These are phyloP conservation scores for Sordaria brevicollis DNA, from an alignment of 495 filamentous ascomycete genomes.

Conservation along the genomic window DNA sequence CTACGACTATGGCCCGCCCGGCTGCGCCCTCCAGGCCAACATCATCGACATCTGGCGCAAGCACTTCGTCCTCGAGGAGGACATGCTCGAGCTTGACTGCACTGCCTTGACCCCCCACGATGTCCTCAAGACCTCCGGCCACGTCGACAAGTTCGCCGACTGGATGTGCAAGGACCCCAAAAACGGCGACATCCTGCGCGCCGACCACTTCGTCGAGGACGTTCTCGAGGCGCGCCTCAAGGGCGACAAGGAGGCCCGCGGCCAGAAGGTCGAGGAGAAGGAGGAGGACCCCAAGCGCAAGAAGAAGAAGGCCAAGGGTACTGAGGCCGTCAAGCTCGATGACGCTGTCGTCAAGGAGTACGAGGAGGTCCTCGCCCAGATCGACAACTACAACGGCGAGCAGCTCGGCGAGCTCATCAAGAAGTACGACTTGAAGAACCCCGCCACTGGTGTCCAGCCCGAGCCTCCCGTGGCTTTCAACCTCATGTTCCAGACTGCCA, in stretches of 20 bases:
- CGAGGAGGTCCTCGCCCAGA: conserved; percentile 60
- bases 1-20: conserved; percentile 78
- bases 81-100: conserved; percentile 86
- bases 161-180: conserved; percentile 99
- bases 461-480: conserved; percentile 61
- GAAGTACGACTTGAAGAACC: conserved; percentile 62
- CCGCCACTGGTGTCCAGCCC: conserved; percentile 47
- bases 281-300: conserved; percentile 38
- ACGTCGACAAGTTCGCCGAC: conserved; percentile 96
- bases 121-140: conserved; percentile 90
- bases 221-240: conserved; percentile 76
- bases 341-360: conserved; percentile 61
- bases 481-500: conserved; percentile 68
- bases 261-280: conserved; percentile 59
- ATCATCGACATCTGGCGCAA: conserved; percentile 89
- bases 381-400: conserved; percentile 65
- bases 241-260: conserved; percentile 68
- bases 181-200: conserved; percentile 90
- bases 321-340: conserved; percentile 51
- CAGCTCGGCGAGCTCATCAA: conserved; percentile 61
- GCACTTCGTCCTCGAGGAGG: conserved; percentile 77
- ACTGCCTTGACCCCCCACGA: conserved; percentile 78
- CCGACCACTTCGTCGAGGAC: conserved; percentile 93
- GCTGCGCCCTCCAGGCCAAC: conserved; percentile 70
- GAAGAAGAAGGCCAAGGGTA: conserved; percentile 48